Conservation (phyloP, 768 basidiomycete genomes). For the Baorangia bicolor region DNA sequence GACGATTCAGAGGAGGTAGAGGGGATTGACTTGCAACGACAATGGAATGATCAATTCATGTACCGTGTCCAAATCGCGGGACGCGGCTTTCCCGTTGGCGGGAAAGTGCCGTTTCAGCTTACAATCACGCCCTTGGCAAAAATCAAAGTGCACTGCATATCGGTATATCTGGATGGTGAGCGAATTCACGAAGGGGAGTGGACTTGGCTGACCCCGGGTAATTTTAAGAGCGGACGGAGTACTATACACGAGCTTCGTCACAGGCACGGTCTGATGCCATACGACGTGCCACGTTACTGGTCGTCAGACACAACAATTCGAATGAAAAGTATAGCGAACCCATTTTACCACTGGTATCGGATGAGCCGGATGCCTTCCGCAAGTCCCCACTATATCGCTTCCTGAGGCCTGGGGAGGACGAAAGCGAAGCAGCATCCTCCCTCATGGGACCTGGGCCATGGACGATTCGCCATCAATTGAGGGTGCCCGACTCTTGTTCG, state of each 20-base stretch:
- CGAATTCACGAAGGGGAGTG: not conserved
- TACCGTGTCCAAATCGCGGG: conserved; percentile 76
- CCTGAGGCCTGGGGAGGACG: conserved; percentile 46
- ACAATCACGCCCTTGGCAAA: conserved; percentile 83
- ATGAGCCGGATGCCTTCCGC: conserved; percentile 59
- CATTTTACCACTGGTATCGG: conserved; percentile 77
- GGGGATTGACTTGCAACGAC: conserved; percentile 79
- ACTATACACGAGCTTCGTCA: conserved; percentile 66
- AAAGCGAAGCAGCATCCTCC: conserved; percentile 55
- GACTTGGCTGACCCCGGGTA: not conserved
- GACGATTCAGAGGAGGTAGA: conserved; percentile 57
- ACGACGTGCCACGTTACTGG: conserved; percentile 58
- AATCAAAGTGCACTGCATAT: conserved; percentile 73
- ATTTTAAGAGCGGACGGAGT: conserved; percentile 72
- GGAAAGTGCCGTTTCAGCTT: conserved; percentile 74
- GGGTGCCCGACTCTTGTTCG: conserved; percentile 63
- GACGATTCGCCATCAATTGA: conserved; percentile 68
- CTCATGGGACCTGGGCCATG: conserved; percentile 86
- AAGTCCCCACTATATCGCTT: conserved; percentile 65
- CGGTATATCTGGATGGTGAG: conserved; percentile 79
- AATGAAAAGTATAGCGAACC: conserved; percentile 52
- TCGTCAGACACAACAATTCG: conserved; percentile 43
- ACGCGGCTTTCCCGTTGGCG: conserved; percentile 80
- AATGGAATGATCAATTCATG: conserved; percentile 88
- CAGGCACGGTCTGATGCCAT: conserved; percentile 69